Percentiles rank a stretch among this genome's conserved stretches.
Conservation (phyloP, 1,284 basidiomycete species). For the Microbotryum silenes-acaulis region DNA sequence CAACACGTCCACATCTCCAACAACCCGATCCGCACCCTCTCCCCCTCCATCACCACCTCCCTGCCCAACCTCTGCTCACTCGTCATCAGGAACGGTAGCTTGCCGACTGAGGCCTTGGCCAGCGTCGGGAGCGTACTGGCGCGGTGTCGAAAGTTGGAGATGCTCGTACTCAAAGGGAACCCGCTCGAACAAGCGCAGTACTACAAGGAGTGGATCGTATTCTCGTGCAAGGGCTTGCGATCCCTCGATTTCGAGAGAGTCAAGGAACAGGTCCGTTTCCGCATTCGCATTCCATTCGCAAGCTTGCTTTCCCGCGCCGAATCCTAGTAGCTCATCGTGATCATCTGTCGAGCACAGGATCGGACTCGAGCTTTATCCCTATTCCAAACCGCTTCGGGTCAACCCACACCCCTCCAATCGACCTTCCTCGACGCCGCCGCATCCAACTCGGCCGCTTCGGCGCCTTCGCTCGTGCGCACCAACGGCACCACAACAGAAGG, state of each 20-base stretch:
- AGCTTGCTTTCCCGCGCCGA: not conserved
- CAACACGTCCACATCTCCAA: conserved; percentile 74
- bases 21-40: conserved; percentile 77
- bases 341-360: conserved; percentile 49
- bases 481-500: conserved; percentile 1
- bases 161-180: conserved; percentile 78
- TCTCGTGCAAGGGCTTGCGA: conserved; percentile 56
- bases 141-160: conserved; percentile 68
- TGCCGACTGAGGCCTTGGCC: conserved; percentile 57
- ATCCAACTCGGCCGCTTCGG: conserved; percentile 57
- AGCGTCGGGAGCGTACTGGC: conserved; percentile 77
- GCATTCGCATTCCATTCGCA: not conserved
- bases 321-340: too few species aligned
- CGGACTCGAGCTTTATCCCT: conserved; percentile 62
- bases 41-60: conserved; percentile 67
- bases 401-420: conserved; percentile 70
- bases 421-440: conserved; percentile 61
- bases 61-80: conserved; percentile 76
- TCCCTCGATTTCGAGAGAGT: conserved; percentile 95
- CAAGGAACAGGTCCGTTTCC: conserved; percentile 71
- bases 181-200: conserved; percentile 88
- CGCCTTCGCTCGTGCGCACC: conserved; percentile 39
- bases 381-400: conserved; percentile 61
- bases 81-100: conserved; percentile 50
- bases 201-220: conserved; percentile 79